Base-by-base conservation (phyloP, 163 green algal species). In the Botryococcus braunii region DNA sequence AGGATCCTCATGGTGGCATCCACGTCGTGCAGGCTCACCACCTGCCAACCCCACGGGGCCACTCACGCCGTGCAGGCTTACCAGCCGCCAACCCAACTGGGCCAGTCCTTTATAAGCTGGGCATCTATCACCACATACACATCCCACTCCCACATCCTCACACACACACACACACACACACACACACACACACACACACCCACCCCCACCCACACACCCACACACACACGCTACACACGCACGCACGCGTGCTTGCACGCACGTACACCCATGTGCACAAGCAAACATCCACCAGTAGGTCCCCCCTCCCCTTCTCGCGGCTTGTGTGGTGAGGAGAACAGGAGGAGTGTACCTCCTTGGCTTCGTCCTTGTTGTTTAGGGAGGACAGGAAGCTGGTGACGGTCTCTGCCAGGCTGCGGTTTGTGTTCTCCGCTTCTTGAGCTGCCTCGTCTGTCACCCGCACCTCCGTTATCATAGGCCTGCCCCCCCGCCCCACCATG, bases 1-100 rank as follows among this genome's bases (percentile, higher is more conserved):
- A 72, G 56, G 32, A 72, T 40, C 5, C 56, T 39, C 50, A 72
- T 39, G 11, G 66, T 56, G 17, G 32, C 29, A 34, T 66, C 55
- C 27, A 72, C 29, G 34, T 69, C 46, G 34, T 69, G 43, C 63
- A 38, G 32, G n/a, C 61, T 46, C 0, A 48, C 41, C 6, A 69
- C 46, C 63, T 69, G 46, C 29, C n/a, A n/a, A n/a, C n/a, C n/a
- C n/a, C n/a, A n/a, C n/a, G n/a, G n/a, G n/a, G n/a, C n/a, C n/a
- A n/a, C n/a, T n/a, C n/a, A n/a, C n/a, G n/a, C n/a, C n/a, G n/a
- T n/a, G n/a, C n/a, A n/a, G n/a, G n/a, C n/a, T n/a, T n/a, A n/a
- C n/a, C n/a, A n/a, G n/a, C 17, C 21, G 46, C 13, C 46, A 13
- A 27, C 21, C 17, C 46, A 55, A 27, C 46, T 55, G 17, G 13